These are phyloP conservation scores for Malassezia sp. DNA, from an alignment of 1,284 basidiomycete genomes.

Conservation along the genomic window DNA sequence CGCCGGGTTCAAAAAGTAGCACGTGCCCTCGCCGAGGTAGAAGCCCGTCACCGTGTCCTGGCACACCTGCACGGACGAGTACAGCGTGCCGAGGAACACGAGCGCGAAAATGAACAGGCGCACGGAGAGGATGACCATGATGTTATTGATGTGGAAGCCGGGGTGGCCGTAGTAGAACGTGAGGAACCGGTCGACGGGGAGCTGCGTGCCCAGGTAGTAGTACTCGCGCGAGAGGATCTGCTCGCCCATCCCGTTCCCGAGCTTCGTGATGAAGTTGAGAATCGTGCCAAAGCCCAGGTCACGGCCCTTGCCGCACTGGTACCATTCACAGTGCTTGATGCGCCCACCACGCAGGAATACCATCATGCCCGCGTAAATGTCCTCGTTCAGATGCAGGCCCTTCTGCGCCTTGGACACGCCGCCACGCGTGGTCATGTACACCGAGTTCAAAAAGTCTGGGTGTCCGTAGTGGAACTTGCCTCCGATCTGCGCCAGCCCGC, in stretches of 20 bases:
- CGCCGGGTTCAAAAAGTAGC: conserved; percentile 46
- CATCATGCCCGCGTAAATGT: conserved; percentile 99
- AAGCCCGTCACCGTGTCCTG: conserved; percentile 40
- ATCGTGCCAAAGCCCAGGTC: conserved; percentile 98
- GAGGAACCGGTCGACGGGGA: conserved; percentile 93
- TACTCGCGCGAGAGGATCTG: conserved; percentile 98
- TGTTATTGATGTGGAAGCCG: conserved; percentile 99
- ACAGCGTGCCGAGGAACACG: conserved; percentile 45
- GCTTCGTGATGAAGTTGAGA: conserved; percentile 98
- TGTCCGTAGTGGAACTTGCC: conserved; percentile 97
- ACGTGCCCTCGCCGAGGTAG: conserved; percentile 39
- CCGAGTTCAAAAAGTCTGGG: conserved; percentile 96
- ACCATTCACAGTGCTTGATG: conserved; percentile 99
- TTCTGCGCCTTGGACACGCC: conserved; percentile 99
- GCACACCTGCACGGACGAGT: conserved; percentile 40
- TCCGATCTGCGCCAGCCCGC: conserved; percentile 90
- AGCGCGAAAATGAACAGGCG: conserved; percentile 46
- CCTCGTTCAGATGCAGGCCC: conserved; percentile 93
- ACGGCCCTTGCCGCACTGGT: conserved; percentile 90
- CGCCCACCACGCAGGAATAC: conserved; percentile 90
- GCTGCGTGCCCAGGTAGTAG: conserved; percentile 97
- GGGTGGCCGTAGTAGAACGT: conserved; percentile 99
- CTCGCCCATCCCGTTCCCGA: conserved; percentile 99
- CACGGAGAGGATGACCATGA: conserved; percentile 54
- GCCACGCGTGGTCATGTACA: conserved; percentile 96